A percentile compares a stretch with the other conserved stretches of the same genome.
Conservation (phyloP, 345 rosid genomes). For the Streptanthus diversifolius region DNA sequence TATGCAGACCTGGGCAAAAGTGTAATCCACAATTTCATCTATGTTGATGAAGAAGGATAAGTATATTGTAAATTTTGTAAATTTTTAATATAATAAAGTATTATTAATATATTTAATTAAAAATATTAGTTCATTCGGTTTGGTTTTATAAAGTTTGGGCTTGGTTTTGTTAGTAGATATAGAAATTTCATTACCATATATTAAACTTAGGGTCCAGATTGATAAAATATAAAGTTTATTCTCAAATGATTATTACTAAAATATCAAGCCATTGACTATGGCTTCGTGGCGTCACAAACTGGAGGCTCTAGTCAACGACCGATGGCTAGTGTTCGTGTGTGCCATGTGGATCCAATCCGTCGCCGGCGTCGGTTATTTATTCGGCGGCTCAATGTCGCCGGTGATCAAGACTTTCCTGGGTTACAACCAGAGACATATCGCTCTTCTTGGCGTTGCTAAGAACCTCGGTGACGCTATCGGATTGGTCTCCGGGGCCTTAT, state of each 20-base stretch:
- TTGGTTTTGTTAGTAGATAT: too few species aligned
- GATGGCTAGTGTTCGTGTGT: constrained; percentile 85
- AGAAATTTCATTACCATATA: too few species aligned
- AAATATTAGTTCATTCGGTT: too few species aligned
- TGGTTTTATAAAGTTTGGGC: too few species aligned
- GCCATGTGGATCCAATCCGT: constrained; percentile 80
- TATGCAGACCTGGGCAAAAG: too few species aligned
- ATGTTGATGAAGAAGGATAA: too few species aligned
- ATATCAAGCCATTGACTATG: constrained; percentile 23
- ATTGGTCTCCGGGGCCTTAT: constrained; percentile 55
- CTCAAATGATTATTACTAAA: background rate
- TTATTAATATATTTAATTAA: too few species aligned
- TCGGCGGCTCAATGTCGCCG: constrained; percentile 87
- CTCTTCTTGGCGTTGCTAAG: constrained; percentile 77
- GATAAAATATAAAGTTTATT: background rate
- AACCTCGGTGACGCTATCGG: constrained; percentile 77
- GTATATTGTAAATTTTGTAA: too few species aligned
- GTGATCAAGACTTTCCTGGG: constrained; percentile 59
- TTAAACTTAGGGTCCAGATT: too few species aligned
- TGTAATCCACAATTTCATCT: too few species aligned
- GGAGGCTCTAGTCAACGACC: constrained; percentile 41
- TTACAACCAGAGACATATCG: constrained; percentile 72
- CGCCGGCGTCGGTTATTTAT: constrained; percentile 77
- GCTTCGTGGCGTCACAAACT: constrained; percentile 25
- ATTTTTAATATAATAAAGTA: too few species aligned